phyloP scores from a whole-genome alignment of 129 eudicot species.

The Ambrosia trifida region DNA sequence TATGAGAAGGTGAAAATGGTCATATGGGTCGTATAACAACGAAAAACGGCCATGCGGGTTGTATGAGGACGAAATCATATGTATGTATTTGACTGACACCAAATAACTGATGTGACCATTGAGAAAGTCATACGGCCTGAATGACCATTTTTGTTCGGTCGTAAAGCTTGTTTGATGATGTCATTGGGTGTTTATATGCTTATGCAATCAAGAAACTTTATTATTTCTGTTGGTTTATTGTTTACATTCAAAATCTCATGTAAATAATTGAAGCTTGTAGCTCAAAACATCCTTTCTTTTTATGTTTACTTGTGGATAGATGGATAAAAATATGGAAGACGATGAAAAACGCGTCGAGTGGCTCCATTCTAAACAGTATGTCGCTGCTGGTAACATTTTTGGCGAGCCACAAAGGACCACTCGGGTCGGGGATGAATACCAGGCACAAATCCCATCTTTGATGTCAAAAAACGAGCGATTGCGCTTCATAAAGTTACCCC shows the following conservation, averaged over 20 bases:
- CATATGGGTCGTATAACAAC: no score
- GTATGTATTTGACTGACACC: no score
- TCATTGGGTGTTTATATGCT: not conserved
- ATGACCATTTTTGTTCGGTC: no score
- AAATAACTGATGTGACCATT: no score
- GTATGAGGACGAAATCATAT: no score
- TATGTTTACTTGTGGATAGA: slow-evolving; percentile 8
- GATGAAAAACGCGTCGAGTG: slow-evolving; percentile 7
- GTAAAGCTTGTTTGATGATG: not conserved
- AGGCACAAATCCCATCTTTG: slow-evolving; percentile 43
- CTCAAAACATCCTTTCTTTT: not conserved
- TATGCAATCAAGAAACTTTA: not conserved
- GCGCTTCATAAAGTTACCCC: slow-evolving; percentile 23
- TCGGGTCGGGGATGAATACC: slow-evolving; percentile 49
- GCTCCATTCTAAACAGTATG: slow-evolving; percentile 24
- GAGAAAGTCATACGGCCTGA: no score
- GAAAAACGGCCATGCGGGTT: no score
- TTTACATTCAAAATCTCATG: not conserved
- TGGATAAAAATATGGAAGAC: slow-evolving; percentile 24
- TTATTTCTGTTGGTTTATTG: slow-evolving; percentile 12
- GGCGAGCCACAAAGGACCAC: slow-evolving; percentile 38
- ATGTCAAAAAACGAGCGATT: slow-evolving; percentile 24
- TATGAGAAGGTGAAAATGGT: no score
- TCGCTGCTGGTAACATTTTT: slow-evolving; percentile 29
- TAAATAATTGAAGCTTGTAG: not conserved